Base-by-base conservation (phyloP, 202 grass and related monocot species). In the Cymbopogon flexuosus region DNA sequence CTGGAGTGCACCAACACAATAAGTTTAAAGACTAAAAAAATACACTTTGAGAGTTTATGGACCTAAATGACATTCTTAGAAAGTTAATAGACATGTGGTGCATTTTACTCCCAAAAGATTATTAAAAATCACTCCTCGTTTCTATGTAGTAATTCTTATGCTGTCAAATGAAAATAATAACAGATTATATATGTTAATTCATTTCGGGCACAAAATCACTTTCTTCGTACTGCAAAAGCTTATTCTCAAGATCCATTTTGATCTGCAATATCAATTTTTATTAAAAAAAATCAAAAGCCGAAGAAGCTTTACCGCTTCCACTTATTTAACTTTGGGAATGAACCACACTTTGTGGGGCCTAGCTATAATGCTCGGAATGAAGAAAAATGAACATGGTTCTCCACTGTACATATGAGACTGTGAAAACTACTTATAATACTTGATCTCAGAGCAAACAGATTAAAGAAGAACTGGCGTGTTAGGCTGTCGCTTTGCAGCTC, bases 401-500 rank as follows among this genome's bases (percentile, higher is more conserved):
- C 16, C 37, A 49, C 43, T 15, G 43, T 10, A 24, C 30, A 41
- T 43, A 30, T 43, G 73, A 14, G 22, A 33, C 8, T 22, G 61
- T 51, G 41, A 34, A 41, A 34, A 49, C 45, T 45, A 10, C 6
- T 36, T 34, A 36, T 36, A 6, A 1, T 54, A n/a, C 5, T 52
- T 6, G 52, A 22, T 58, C 19, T 24, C 56, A 54, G 56, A 27
- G 57, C 7, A 12, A 27, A 60, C 57, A 59, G 15, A 79, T 68
- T 8, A 67, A 8, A 18, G 36, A 7, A 23, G 18, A 27, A 49
- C 10, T 16, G 59, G 34, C 39, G 47, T 23, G 78, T 69, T 83
- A 62, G 61, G 41, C 68, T 79, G 83, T 89, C 87, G 61, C 79
- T 83, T 79, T 83, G 87, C 62, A 54, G 74, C 68, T 75, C 83